A percentile compares a stretch with the other conserved stretches of the same genome.
phyloP scores from a whole-genome alignment of 164 flowering plant species.

The Malania oleifera region DNA sequence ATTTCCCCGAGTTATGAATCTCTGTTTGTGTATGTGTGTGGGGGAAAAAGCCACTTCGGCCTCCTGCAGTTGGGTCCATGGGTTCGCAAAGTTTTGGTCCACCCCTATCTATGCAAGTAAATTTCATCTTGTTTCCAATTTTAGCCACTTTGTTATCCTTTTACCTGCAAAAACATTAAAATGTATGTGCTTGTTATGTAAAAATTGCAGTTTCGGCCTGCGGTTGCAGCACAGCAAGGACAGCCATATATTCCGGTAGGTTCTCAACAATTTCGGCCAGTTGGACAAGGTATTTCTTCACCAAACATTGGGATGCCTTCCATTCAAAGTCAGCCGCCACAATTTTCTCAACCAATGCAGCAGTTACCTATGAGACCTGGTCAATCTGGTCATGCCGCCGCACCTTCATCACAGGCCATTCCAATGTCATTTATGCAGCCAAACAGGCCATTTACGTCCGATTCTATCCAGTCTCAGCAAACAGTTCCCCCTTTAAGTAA shows the following conservation, averaged over 20 bases:
- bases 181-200: background rate
- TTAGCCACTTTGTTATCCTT: background rate
- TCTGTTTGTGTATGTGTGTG: background rate
- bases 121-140: slow-evolving; percentile 4
- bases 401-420: slow-evolving; percentile 54
- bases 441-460: slow-evolving; percentile 47
- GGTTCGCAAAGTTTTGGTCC: slow-evolving; percentile 59
- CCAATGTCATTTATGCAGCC: slow-evolving; percentile 49
- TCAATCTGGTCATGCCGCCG: slow-evolving; percentile 49
- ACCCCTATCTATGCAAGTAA: slow-evolving; percentile 57
- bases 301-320: slow-evolving; percentile 43
- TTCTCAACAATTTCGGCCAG: slow-evolving; percentile 61
- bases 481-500: slow-evolving; percentile 30
- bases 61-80: slow-evolving; percentile 47
- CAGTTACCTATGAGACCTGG: slow-evolving; percentile 56
- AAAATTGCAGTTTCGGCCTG: slow-evolving; percentile 64
- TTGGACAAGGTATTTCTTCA: slow-evolving; percentile 42
- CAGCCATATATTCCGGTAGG: slow-evolving; percentile 48
- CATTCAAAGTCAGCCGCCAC: slow-evolving; percentile 55
- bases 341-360: slow-evolving; percentile 67
- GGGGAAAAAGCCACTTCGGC: slow-evolving; percentile 43
- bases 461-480: slow-evolving; percentile 44
- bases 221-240: slow-evolving; percentile 50
- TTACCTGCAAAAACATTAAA: background rate
- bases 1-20: background rate